These are phyloP conservation scores for Cutaneotrichosporon sp. DNA, from an alignment of 1,284 basidiomycete genomes.

Conservation along the genomic window DNA sequence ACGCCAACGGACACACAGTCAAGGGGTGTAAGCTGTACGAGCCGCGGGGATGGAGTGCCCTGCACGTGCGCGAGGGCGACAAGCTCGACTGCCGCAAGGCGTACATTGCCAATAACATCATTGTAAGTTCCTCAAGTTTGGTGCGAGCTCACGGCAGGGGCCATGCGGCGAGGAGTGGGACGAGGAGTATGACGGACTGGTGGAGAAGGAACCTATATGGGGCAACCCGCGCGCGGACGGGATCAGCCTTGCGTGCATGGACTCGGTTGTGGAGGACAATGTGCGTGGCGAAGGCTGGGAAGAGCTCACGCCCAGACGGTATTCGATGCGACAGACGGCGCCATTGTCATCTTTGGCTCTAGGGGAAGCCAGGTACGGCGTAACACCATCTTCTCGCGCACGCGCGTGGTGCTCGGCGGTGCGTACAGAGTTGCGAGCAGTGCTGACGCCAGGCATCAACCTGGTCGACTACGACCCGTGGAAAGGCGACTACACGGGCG, in stretches of 20 bases:
- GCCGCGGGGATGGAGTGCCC: slow-evolving; percentile 48
- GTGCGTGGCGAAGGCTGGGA: slow-evolving; percentile 24
- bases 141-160: slow-evolving; percentile 27
- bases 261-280: slow-evolving; percentile 46
- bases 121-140: slow-evolving; percentile 41
- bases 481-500: slow-evolving; percentile 45
- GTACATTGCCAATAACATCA: slow-evolving; percentile 40
- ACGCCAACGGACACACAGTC: slow-evolving; percentile 43
- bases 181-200: slow-evolving; percentile 45
- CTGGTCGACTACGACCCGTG: slow-evolving; percentile 49
- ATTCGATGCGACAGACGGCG: slow-evolving; percentile 48
- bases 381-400: slow-evolving; percentile 44
- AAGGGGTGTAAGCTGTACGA: slow-evolving; percentile 45
- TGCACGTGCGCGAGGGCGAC: slow-evolving; percentile 49
- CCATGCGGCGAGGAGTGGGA: slow-evolving; percentile 50
- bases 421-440: slow-evolving; percentile 9
- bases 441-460: slow-evolving; percentile 33
- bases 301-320: slow-evolving; percentile 30
- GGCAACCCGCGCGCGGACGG: slow-evolving; percentile 48
- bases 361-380: slow-evolving; percentile 38
- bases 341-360: slow-evolving; percentile 48
- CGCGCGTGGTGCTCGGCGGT: slow-evolving; percentile 44
- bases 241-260: slow-evolving; percentile 48
- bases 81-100: slow-evolving; percentile 40
- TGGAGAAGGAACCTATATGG: slow-evolving; percentile 33